Evolutionary conservation across 768 basidiomycete genomes (phyloP), one percentile per base, ranked within the genome.

Genomic region (Ramaria sp.): DNA sequence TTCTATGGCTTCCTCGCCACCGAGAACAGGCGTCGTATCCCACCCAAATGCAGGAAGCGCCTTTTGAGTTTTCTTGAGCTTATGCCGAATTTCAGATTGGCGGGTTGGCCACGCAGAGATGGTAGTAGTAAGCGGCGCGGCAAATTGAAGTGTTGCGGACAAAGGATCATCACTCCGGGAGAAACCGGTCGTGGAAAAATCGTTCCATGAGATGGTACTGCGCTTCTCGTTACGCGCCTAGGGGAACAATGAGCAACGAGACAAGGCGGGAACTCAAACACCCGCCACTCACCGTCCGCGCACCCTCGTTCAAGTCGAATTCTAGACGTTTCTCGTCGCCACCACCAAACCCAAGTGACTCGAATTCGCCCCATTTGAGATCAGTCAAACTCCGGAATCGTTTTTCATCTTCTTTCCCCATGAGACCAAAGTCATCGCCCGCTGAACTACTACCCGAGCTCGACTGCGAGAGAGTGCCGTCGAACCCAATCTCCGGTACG

Each of bases 271-370:
- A 17, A 20, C 6, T 24, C 17, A 11, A 60, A n/a, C 59, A 74
- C 60, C n/a, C 62, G 76, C 45, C 12, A 64, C 84, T 62, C 54
- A 80, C 82, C 67, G 75, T 77, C 60, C 90, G 76, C 24, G 93
- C 93, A 56, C 83, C 78, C 71, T 98, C 96, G 0, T 84, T 94
- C 60, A 97, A 69, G 68, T 98, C 94, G 68, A 99, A 98, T 65
- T 91, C 82, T 33, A 98, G 75, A 69, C 88, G 88, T 70, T 83
- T 87, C 27, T 71, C 78, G 31, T 76, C 65, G 53, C 64, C 63
- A 15, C 72, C 73, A 7, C 80, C 79, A 60, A 97, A 96, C 0
- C 93, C 93, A 70, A 82, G 76, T 39, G 77, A 71, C 73, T 94
- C 91, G 64, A 96, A 97, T 66, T 88, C 84, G 7, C 91, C 91